These are phyloP conservation scores for Lactarius sp. DNA, from an alignment of 768 basidiomycete species.

Conservation along the genomic window DNA sequence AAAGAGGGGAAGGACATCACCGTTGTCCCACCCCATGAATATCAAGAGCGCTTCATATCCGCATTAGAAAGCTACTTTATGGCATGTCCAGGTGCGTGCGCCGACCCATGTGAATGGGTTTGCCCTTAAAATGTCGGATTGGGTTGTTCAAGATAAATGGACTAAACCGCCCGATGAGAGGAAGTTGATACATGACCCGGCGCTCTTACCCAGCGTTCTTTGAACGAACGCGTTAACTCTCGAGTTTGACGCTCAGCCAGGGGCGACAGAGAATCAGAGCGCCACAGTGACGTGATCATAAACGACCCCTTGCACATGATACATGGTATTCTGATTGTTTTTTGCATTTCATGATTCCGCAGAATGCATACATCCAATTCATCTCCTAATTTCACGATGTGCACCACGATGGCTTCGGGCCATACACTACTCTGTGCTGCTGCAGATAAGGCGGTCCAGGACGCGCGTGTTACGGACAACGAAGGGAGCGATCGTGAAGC, in stretches of 20 bases:
- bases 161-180: conserved; percentile 35
- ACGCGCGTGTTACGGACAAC: too few relatives aligned
- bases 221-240: conserved; percentile 21
- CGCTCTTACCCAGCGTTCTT: conserved; percentile 34
- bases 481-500: too few relatives aligned
- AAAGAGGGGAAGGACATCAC: conserved; percentile 70
- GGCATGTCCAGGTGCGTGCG: conserved; percentile 60
- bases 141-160: conserved; percentile 34
- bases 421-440: too few relatives aligned
- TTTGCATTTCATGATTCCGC: conserved; percentile 1
- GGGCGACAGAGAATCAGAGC: background rate
- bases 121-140: background rate
- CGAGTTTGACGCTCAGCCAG: background rate
- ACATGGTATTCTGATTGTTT: too few relatives aligned
- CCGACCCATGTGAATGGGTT: too few relatives aligned
- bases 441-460: too few relatives aligned
- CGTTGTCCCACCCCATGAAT: conserved; percentile 74
- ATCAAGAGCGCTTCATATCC: conserved; percentile 69
- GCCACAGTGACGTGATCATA: background rate
- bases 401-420: background rate
- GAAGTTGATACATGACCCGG: conserved; percentile 29
- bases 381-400: background rate
- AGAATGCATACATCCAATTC: background rate
- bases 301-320: too few relatives aligned
- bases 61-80: conserved; percentile 73